Evolutionary conservation across 2,329 filamentous ascomycete species (phyloP).

Genomic region (Fusarium buxicola): DNA sequence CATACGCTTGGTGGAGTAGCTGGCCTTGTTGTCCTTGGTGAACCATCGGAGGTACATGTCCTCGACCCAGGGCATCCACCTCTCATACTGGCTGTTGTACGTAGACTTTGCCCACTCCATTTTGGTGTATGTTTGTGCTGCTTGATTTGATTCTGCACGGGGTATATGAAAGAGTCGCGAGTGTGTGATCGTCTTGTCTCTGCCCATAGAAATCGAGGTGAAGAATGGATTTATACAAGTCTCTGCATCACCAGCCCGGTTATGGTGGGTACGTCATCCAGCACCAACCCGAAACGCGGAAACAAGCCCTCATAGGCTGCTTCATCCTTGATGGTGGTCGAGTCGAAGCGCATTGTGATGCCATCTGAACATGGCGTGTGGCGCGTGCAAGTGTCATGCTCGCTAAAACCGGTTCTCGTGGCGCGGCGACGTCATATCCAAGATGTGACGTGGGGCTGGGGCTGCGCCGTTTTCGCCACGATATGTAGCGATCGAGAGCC

Average conservation of each 20-base stretch:
- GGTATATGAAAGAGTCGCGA: not conserved
- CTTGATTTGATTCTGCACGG: not conserved
- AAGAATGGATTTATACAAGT: conserved; percentile 25
- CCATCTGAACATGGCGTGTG: conserved; percentile 31
- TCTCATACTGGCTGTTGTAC: conserved; percentile 79
- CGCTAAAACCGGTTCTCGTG: conserved; percentile 43
- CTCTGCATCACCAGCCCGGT: conserved; percentile 11
- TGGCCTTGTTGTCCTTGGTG: conserved; percentile 81
- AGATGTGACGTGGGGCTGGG: conserved; percentile 2
- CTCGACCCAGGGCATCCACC: conserved; percentile 82
- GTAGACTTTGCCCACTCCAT: conserved; percentile 70
- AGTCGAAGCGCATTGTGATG: conserved; percentile 38
- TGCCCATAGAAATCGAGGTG: not conserved
- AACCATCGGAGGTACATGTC: conserved; percentile 79
- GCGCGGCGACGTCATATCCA: conserved; percentile 39
- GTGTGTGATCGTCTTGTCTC: not conserved
- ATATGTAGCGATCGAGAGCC: not conserved
- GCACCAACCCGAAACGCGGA: conserved; percentile 29
- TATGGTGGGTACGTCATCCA: conserved; percentile 39
- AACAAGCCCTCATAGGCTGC: conserved; percentile 30
- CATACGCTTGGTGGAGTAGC: conserved; percentile 75
- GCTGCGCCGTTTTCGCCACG: conserved; percentile 20
- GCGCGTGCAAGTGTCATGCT: conserved; percentile 34
- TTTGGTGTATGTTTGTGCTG: conserved; percentile 2
- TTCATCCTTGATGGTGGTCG: conserved; percentile 27